A percentile compares a stretch with the other conserved stretches of the same genome.
Evolutionary conservation across 257 asterid genomes (phyloP).

Genomic region (Solanum okadae): DNA sequence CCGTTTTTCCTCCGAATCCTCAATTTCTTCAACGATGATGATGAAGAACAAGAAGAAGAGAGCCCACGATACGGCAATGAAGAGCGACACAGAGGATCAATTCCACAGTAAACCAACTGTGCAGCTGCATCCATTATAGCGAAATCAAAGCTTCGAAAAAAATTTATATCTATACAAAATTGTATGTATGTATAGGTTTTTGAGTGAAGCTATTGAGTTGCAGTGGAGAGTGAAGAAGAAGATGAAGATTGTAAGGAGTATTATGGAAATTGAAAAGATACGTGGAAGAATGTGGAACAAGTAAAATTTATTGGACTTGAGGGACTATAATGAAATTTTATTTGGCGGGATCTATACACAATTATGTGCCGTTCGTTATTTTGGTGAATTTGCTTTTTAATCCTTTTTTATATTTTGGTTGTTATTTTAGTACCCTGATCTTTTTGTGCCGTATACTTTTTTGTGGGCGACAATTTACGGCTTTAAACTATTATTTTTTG

Average conservation of each 20-base stretch:
- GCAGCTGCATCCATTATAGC: slow-evolving; percentile 88
- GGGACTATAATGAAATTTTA: background rate
- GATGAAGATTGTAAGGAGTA: background rate
- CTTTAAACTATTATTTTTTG: background rate
- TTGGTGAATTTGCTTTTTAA: background rate
- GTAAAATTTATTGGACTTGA: slow-evolving; percentile 18
- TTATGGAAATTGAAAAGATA: slow-evolving; percentile 12
- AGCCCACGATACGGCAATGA: slow-evolving; percentile 4
- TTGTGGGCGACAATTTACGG: background rate
- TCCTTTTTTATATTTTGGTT: background rate
- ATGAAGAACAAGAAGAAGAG: background rate
- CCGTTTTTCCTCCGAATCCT: slow-evolving; percentile 26
- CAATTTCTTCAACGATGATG: background rate
- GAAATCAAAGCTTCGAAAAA: slow-evolving; percentile 9
- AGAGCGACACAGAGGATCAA: slow-evolving; percentile 39
- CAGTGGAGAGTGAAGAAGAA: background rate
- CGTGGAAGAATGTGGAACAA: slow-evolving; percentile 47
- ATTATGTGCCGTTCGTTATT: slow-evolving; percentile 14
- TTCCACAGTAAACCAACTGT: slow-evolving; percentile 73
- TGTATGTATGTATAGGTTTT: background rate
- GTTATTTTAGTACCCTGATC: background rate
- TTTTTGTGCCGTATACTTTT: background rate
- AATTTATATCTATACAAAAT: background rate
- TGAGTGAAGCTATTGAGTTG: background rate
- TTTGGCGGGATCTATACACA: background rate